Conservation (phyloP, 345 rosid genomes). For the Populus euphratica region DNA sequence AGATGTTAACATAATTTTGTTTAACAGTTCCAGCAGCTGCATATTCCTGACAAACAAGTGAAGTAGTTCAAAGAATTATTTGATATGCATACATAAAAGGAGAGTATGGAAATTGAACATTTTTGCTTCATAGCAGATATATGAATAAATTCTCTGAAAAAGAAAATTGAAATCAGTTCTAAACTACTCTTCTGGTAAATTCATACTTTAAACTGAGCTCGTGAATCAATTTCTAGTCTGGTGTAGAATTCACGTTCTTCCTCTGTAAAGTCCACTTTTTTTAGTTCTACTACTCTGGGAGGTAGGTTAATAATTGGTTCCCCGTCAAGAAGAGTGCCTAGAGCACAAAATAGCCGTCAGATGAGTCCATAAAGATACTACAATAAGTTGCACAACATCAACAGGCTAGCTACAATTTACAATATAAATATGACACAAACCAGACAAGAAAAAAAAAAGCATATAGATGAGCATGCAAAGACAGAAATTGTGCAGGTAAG, state of each 20-base stretch:
- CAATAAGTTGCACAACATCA: slow-evolving; percentile 11
- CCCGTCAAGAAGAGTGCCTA: slow-evolving; percentile 85
- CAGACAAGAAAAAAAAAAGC: background rate
- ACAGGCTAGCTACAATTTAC: slow-evolving; percentile 13
- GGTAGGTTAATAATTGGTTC: slow-evolving; percentile 79
- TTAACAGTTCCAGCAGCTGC: slow-evolving; percentile 98
- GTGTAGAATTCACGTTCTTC: slow-evolving; percentile 87
- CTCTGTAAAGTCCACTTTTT: slow-evolving; percentile 74
- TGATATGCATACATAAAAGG: background rate
- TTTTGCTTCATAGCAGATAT: background rate
- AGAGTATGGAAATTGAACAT: background rate
- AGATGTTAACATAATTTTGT: slow-evolving; percentile 89
- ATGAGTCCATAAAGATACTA: slow-evolving; percentile 4
- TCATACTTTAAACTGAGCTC: slow-evolving; percentile 77
- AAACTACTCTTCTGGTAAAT: slow-evolving; percentile 9
- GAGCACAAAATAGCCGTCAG: slow-evolving; percentile 16
- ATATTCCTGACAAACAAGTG: slow-evolving; percentile 62
- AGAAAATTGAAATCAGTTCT: background rate
- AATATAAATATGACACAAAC: background rate
- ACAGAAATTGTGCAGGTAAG: background rate
- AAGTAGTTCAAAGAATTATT: background rate
- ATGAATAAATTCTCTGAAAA: background rate
- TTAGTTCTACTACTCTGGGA: slow-evolving; percentile 66
- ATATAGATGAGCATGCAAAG: background rate
- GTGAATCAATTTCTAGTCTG: slow-evolving; percentile 74